phyloP scores from a whole-genome alignment of 2,329 filamentous ascomycete genomes.

The Lasiodiplodia citricola region DNA sequence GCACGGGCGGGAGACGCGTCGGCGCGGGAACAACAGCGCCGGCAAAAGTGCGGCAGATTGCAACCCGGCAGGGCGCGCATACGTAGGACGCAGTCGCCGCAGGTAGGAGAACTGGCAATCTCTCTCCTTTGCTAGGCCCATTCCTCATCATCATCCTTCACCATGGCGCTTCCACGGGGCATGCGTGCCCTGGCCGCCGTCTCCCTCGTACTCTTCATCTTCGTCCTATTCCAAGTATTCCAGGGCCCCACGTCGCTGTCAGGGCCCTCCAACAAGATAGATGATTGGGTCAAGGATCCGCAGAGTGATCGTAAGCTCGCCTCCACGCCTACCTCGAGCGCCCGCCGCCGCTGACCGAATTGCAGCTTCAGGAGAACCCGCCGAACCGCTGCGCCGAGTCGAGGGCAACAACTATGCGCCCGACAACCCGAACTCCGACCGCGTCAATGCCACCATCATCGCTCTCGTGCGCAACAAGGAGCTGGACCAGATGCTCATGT shows the following conservation, averaged over 20 bases:
- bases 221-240: constrained; percentile 78
- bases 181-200: constrained; percentile 78
- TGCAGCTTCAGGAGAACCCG: constrained; percentile 80
- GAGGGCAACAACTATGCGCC: constrained; percentile 75
- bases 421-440: constrained; percentile 74
- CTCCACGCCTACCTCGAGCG: background rate
- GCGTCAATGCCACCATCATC: constrained; percentile 92
- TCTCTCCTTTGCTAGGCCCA: background rate
- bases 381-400: constrained; percentile 74
- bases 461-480: constrained; percentile 93
- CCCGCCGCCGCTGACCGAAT: constrained; percentile 22
- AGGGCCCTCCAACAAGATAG: constrained; percentile 47
- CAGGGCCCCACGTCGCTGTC: constrained; percentile 57
- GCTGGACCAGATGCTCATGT: constrained; percentile 79
- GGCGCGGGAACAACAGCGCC: constrained; percentile 9
- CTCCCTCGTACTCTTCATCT: constrained; percentile 75
- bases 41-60: background rate
- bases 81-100: constrained; percentile 1
- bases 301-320: constrained; percentile 79
- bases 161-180: constrained; percentile 84
- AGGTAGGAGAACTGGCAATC: constrained; percentile 6
- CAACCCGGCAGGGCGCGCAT: background rate
- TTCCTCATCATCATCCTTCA: constrained; percentile 34
- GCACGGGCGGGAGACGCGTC: constrained; percentile 20
- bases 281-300: constrained; percentile 77